Evolutionary conservation across 1,139 yeast species (phyloP).

Genomic region (Yamadazyma dendronema): DNA sequence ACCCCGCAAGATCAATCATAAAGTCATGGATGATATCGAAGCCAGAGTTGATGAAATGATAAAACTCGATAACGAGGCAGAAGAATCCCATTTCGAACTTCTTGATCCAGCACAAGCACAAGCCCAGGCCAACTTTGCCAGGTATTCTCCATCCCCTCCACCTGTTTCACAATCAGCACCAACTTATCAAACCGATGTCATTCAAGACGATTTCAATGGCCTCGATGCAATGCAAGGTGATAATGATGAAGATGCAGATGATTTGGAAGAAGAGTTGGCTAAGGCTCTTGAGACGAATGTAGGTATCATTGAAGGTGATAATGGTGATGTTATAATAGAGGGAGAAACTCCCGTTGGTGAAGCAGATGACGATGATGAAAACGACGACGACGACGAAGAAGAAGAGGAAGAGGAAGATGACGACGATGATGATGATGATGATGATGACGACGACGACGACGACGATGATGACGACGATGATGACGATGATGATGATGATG

Average conservation of each 20-base stretch:
- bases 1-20: constrained; percentile 47
- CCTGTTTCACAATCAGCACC: constrained; percentile 15
- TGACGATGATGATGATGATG: constrained; percentile 28
- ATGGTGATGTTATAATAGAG: constrained; percentile 15
- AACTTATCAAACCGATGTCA: constrained; percentile 7
- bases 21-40: constrained; percentile 67
- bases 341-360: constrained; percentile 12
- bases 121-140: constrained; percentile 12
- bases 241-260: constrained; percentile 21
- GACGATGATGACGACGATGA: constrained; percentile 31
- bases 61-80: constrained; percentile 78
- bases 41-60: constrained; percentile 75
- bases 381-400: constrained; percentile 12
- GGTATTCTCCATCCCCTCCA: constrained; percentile 19
- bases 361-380: constrained; percentile 8
- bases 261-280: constrained; percentile 41
- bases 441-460: constrained; percentile 23
- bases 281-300: constrained; percentile 31
- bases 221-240: constrained; percentile 18
- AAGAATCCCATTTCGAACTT: constrained; percentile 75
- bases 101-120: constrained; percentile 48
- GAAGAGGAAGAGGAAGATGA: constrained; percentile 13
- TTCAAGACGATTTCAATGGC: constrained; percentile 5
- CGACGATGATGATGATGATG: constrained; percentile 17
- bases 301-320: constrained; percentile 16